Evolutionary conservation across 176 grass and related monocot species (phyloP), one percentile per base, ranked within the genome.

Genomic region (Miscanthus lutarioriparius): DNA sequence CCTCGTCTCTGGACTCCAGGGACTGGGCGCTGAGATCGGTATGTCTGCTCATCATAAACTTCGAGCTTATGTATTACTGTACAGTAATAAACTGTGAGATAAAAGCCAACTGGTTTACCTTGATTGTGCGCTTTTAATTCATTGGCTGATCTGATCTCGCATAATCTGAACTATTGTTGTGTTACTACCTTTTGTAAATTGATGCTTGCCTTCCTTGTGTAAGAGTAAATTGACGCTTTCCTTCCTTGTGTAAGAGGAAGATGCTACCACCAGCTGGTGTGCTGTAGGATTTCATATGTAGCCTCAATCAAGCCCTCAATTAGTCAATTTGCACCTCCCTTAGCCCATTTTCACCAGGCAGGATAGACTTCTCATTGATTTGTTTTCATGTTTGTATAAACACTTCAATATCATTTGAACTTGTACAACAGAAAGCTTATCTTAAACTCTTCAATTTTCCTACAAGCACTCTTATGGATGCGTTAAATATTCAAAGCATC

Each of bases 21-120:
- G 90, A 67, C 88, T 97, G 13, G 94, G 94, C 0, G 88, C 84
- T 1, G 94, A 94, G 92, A 97, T 94, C 41, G 92, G 94, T 97
- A 82, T 81, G 32, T 0, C n/a, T 22, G 26, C 62, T 64, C 26
- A 7, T 43, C 68, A 4, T 6, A 19, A 26, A 49, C 3, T 53
- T n/a, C 8, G 10, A 10, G 7, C 67, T 13, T 73, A 47, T 15
- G 33, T 54, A 17, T n/a, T n/a, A n/a, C n/a, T 1, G 47, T 1
- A 7, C 30, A 11, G 26, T 48, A 40, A 10, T 48, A 44, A 3
- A 2, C 16, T 41, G 53, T 20, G 32, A 5, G 6, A 44, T 32
- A 3, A 43, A 6, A 6, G n/a, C n/a, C 71, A 9, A 12, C 13
- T 33, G 30, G 35, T 30, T 82, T 23, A 61, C 62, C 39, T 19